A percentile compares a stretch with the other conserved stretches of the same genome.
phyloP scores from a whole-genome alignment of 2,329 filamentous ascomycete genomes.

The Colletotrichum phormii region DNA sequence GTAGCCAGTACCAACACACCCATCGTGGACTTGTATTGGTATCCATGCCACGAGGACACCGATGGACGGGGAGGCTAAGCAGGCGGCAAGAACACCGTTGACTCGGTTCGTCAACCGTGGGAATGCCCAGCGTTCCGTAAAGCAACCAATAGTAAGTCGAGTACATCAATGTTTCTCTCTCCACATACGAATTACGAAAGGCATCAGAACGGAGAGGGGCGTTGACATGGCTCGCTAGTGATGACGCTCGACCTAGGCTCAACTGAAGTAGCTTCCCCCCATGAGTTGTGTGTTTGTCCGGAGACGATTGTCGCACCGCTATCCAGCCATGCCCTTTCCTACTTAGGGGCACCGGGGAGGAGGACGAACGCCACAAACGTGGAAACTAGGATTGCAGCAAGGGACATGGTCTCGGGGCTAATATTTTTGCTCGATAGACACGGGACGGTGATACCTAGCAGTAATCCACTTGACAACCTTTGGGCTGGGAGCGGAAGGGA shows the following conservation, averaged over 20 bases:
- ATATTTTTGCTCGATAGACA: not conserved
- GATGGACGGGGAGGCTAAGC: not conserved
- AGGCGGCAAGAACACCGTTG: not conserved
- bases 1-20: not conserved
- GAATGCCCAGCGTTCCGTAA: not conserved
- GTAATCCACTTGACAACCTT: not conserved
- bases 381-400: not conserved
- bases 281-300: not conserved
- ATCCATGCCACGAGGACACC: not conserved
- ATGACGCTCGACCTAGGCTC: not conserved
- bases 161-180: not conserved
- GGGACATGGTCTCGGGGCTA: not conserved
- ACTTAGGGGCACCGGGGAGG: not conserved
- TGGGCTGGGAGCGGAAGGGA: not conserved
- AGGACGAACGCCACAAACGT: not conserved
- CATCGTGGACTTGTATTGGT: not conserved
- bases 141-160: not conserved
- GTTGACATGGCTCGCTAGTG: not conserved
- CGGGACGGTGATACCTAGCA: not conserved
- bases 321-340: not conserved
- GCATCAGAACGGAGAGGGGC: not conserved
- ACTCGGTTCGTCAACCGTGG: not conserved
- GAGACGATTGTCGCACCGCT: not conserved
- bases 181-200: not conserved
- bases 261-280: not conserved